Evolutionary conservation across 331 rosid genomes (phyloP), one percentile per base, ranked within the genome.

Genomic region (Phaseolus coccineus): DNA sequence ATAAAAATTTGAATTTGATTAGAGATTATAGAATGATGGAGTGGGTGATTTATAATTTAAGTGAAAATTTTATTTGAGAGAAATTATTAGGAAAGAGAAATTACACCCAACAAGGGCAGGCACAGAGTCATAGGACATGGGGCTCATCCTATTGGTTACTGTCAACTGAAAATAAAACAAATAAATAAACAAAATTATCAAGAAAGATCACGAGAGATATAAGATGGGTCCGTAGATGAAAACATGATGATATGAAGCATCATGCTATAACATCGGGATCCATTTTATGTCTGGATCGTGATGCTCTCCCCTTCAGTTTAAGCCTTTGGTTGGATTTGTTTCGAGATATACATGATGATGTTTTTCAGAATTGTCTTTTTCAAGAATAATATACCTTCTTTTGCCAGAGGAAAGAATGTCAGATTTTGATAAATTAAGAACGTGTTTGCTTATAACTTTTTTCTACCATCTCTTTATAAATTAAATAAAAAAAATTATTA

Each of bases 211-310:
- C 14, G 15, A 57, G 4, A 71, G 12, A 15, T 48, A 39, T 22
- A 28, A 57, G 56, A 74, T 46, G 71, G 65, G 57, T 58, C 65
- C 71, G 22, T 39, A 19, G n/a, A 39, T 19, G n/a, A 42, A 31
- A 50, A 11, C 28, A 15, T 16, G 44, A 73, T 31, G 47, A 6
- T 16, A 30, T 37, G 51, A 42, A 28, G 9, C 35, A 74, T 24
- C 28, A 2, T 30, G 62, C 76, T 71, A 9, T 5, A 57, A 50
- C 68, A 71, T 35, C 67, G 25, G 69, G 11, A 42, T 57, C 69
- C 44, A 72, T 44, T 75, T 40, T 57, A 52, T 71, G 6, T 51
- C 12, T 30, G 48, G 63, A 35, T 48, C 63, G 25, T 74, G 28
- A 74, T 58, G 31, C 40, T 48, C 28, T 42, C 7, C 30, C 55